A percentile compares a stretch with the other conserved stretches of the same genome.
Evolutionary conservation across 805 yeast genomes (phyloP).

Genomic region (Kodamaea sagamina): DNA sequence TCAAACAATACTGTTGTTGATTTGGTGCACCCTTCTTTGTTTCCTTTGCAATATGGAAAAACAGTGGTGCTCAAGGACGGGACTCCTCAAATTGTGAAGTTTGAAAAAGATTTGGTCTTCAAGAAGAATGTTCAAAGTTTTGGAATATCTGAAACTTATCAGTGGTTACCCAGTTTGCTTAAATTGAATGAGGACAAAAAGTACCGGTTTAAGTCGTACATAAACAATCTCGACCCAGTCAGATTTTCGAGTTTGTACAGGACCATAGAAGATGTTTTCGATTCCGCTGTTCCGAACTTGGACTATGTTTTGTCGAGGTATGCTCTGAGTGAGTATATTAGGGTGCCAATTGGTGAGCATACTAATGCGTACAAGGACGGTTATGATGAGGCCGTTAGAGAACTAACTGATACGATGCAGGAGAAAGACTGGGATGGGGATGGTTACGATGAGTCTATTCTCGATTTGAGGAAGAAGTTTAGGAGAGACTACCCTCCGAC

Average conservation of each 20-base stretch:
- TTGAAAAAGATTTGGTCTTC: neutral
- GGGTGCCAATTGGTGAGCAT: neutral
- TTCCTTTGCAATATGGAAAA: constrained; percentile 19
- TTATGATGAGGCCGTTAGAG: neutral
- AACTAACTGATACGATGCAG: too few species aligned
- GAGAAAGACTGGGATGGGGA: constrained; percentile 1
- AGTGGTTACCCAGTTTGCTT: constrained; percentile 21
- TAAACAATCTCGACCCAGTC: constrained; percentile 43
- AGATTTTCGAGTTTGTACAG: constrained; percentile 27
- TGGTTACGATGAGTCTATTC: neutral
- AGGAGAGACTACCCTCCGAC: neutral
- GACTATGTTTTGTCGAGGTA: constrained; percentile 27
- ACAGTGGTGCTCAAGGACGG: constrained; percentile 13
- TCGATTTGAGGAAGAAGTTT: neutral
- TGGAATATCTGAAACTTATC: constrained; percentile 17
- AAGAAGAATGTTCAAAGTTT: constrained; percentile 4
- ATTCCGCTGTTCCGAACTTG: constrained; percentile 33
- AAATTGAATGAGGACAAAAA: constrained; percentile 3
- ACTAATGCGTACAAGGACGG: constrained; percentile 1
- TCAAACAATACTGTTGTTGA: constrained; percentile 18
- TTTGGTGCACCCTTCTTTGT: constrained; percentile 27
- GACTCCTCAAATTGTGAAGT: constrained; percentile 7
- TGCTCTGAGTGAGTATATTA: constrained; percentile 19
- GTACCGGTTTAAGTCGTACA: constrained; percentile 34
- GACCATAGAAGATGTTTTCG: constrained; percentile 33